phyloP scores from a whole-genome alignment of 1,284 basidiomycete genomes.

The Binderoboletus segoi region DNA sequence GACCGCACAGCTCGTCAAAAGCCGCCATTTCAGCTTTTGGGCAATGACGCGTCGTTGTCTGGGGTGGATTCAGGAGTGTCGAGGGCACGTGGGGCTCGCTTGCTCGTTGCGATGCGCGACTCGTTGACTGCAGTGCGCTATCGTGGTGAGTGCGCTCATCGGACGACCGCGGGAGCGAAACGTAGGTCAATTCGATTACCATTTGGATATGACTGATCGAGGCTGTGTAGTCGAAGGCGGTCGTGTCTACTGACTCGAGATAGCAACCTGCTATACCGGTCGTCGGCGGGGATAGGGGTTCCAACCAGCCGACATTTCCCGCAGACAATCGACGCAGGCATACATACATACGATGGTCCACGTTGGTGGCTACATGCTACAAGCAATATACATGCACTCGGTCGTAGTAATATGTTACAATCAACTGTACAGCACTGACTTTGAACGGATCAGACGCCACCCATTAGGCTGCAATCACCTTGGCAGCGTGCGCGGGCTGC shows the following conservation, averaged over 20 bases:
- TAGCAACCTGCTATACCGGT: no score
- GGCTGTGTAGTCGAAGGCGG: neutral
- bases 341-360: neutral
- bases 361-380: neutral
- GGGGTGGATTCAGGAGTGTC: no score
- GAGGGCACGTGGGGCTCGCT: no score
- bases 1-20: no score
- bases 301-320: neutral
- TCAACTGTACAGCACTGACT: slow-evolving; percentile 10
- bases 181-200: no score
- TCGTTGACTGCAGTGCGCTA: no score
- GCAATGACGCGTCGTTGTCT: no score
- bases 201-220: neutral
- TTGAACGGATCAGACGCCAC: neutral
- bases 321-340: neutral
- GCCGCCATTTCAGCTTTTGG: no score
- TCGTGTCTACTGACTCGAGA: no score
- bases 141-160: neutral
- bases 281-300: no score
- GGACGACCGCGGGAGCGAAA: slow-evolving; percentile 6
- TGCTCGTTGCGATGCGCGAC: no score
- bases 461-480: slow-evolving; percentile 3
- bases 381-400: slow-evolving; percentile 2
- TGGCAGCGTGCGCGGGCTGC: slow-evolving; percentile 3
- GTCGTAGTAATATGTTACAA: slow-evolving; percentile 15